Base-by-base conservation (phyloP, 163 green algal genomes). In the Chlorella variabilis region DNA sequence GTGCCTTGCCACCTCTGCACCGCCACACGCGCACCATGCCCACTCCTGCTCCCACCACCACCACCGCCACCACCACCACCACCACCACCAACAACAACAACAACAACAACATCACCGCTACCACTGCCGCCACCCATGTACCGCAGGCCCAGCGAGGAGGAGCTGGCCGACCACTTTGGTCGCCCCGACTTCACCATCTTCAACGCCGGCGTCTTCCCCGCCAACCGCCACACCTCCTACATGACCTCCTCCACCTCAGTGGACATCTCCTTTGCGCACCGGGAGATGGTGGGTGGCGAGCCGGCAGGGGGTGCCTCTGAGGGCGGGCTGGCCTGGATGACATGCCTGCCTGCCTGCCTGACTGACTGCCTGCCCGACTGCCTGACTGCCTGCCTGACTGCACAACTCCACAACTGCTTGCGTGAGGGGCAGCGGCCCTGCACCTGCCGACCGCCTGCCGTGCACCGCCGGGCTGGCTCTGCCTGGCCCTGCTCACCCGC, bases 161-260 rank as follows among this genome's bases (percentile, higher is more conserved):
- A 99, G 91, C 90, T 99, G 71, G 84, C 91, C 18, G 79, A 90
- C 68, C 59, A 67, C 20, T 99, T 98, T 88, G 94, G 93, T 18
- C 91, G 93, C 82, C 95, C 94, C n/a, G 93, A 98, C 81, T 96
- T 98, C 89, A 95, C 85, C 36, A 98, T 99, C 77, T 98, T 97
- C 91, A 98, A 99, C 42, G 42, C 68, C 20, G 93, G 95, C 39
- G 88, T 90, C 31, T 97, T 98, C 91, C 92, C 93, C n/a, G 94
- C 92, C 87, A 98, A 99, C 89, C 89, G 92, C 79, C 96, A 93
- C 87, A 96, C 90, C 33, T 90, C 87, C 67, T 97, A 93, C 92
- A 97, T 97, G 92, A 97, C 93, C 13, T 95, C 88, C 31, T 90
- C 84, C 41, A 97, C 96, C 13, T 93, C 86, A 17, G 89, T 99